A percentile compares a stretch with the other conserved stretches of the same genome.
phyloP scores from a whole-genome alignment of 2,329 filamentous ascomycete genomes.

The Aureobasidium sp. region DNA sequence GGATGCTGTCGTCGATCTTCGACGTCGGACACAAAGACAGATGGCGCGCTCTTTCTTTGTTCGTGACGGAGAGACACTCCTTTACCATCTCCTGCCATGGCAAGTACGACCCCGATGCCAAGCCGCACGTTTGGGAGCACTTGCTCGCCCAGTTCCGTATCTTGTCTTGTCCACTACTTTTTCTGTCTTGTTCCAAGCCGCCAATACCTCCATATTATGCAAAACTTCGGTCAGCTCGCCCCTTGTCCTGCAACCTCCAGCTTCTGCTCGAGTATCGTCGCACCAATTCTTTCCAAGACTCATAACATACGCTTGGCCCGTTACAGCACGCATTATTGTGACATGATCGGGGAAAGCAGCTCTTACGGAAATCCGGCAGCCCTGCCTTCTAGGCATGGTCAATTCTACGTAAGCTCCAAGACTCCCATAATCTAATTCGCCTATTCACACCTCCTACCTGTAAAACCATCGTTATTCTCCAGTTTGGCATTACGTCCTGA shows the following conservation, averaged over 20 bases:
- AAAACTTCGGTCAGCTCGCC: not conserved
- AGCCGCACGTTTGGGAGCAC: conserved; percentile 9
- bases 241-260: conserved; percentile 6
- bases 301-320: conserved; percentile 7
- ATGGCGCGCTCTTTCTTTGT: not conserved
- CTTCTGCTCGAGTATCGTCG: not conserved
- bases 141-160: conserved; percentile 1
- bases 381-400: conserved; percentile 1
- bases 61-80: not conserved
- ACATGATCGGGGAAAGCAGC: not conserved
- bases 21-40: not conserved
- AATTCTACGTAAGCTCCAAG: conserved; percentile 7
- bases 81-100: not conserved
- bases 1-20: not conserved
- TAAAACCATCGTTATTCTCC: not conserved
- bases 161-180: not conserved
- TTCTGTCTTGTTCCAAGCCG: conserved; percentile 5
- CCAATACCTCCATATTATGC: not conserved
- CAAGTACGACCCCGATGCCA: not conserved
- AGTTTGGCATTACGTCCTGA: not conserved
- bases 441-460: not conserved
- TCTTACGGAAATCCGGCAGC: conserved; percentile 1
- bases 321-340: conserved; percentile 4
- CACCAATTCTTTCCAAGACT: conserved; percentile 11
- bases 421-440: not conserved